Evolutionary conservation across 2,329 filamentous ascomycete genomes (phyloP).

Genomic region (Diaporthe citrichinensis): DNA sequence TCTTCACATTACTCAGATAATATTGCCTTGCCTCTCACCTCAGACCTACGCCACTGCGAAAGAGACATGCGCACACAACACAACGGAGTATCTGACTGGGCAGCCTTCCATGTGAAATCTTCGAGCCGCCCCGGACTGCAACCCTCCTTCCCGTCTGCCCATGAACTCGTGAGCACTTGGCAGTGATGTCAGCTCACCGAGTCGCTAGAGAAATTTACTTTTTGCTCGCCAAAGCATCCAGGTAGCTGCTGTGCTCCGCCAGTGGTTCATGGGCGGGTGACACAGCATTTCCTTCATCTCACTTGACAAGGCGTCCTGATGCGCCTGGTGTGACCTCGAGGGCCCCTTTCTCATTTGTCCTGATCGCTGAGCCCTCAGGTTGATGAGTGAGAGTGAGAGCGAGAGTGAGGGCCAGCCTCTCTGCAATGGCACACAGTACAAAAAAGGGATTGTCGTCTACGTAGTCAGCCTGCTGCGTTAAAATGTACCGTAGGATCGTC

Average conservation of each 20-base stretch:
- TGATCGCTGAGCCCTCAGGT: constrained; percentile 3
- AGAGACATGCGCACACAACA: neutral
- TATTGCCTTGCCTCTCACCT: no score
- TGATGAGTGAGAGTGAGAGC: constrained; percentile 17
- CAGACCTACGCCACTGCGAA: neutral
- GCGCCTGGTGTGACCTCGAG: neutral
- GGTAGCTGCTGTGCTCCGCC: neutral
- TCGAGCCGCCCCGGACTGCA: constrained; percentile 22
- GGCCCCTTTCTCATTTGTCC: constrained; percentile 20
- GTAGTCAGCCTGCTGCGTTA: neutral
- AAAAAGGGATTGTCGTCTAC: neutral
- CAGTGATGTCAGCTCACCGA: constrained; percentile 27
- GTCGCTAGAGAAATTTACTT: constrained; percentile 28
- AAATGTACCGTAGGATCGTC: neutral
- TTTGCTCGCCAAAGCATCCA: constrained; percentile 27
- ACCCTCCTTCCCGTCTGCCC: constrained; percentile 6
- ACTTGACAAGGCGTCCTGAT: constrained; percentile 27
- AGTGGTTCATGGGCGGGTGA: constrained; percentile 5
- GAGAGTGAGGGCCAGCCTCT: constrained; percentile 4
- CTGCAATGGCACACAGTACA: neutral
- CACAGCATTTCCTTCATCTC: constrained; percentile 17
- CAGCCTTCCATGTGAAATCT: constrained; percentile 18
- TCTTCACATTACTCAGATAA: neutral
- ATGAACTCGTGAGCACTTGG: constrained; percentile 13
- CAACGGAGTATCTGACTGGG: constrained; percentile 9